Evolutionary conservation across 148 eudicot genomes (phyloP).

Genomic region (Gaultheria prostrata): DNA sequence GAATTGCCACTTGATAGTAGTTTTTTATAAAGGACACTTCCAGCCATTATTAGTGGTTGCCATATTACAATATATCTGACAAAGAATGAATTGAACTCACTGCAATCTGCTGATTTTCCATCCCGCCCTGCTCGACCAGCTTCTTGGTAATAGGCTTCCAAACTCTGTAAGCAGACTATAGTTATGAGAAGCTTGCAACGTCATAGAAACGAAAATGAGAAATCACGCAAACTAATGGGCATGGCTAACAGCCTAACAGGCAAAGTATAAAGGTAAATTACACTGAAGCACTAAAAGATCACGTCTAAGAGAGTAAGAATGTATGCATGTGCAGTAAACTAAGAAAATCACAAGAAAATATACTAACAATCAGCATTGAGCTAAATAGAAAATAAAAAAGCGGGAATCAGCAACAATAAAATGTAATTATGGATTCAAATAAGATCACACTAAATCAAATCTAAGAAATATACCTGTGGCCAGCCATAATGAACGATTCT

Average conservation of each 20-base stretch:
- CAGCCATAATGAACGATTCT: slow-evolving; percentile 91
- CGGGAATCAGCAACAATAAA: background rate
- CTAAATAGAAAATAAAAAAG: background rate
- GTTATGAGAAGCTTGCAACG: slow-evolving; percentile 11
- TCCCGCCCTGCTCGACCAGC: slow-evolving; percentile 98
- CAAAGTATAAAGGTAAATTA: background rate
- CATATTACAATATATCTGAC: background rate
- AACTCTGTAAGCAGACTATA: slow-evolving; percentile 38
- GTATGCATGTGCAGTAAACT: background rate
- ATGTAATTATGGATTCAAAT: background rate
- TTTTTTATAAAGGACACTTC: background rate
- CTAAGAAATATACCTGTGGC: slow-evolving; percentile 53
- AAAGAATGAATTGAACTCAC: slow-evolving; percentile 24
- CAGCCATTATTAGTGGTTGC: background rate
- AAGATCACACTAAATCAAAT: background rate
- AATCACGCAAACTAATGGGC: background rate
- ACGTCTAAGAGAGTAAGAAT: background rate
- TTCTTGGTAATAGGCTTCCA: slow-evolving; percentile 98
- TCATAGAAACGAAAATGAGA: background rate
- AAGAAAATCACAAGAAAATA: background rate
- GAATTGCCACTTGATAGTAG: background rate
- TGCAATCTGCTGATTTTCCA: slow-evolving; percentile 75
- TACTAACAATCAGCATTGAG: background rate
- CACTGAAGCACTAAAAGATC: background rate
- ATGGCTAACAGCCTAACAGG: background rate